Conservation (phyloP, 352 stramenopile species). For the Pythium coloratum region DNA sequence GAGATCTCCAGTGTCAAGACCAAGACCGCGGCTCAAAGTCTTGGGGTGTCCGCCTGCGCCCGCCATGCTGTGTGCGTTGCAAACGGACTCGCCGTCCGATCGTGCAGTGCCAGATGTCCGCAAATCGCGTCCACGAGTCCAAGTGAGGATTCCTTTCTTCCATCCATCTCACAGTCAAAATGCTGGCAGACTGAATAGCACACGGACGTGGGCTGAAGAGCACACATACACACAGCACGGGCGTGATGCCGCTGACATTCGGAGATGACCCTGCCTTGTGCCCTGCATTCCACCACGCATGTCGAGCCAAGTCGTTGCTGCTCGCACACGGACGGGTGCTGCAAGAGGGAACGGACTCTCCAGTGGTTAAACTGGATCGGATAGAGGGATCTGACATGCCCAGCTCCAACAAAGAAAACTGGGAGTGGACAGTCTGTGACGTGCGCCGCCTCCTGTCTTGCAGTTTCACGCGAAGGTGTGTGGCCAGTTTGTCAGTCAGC, state of each 20-base stretch:
- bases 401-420: not conserved
- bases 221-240: not conserved
- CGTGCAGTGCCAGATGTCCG: not conserved
- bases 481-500: not conserved
- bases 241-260: not conserved
- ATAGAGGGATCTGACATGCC: not conserved
- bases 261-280: slow-evolving; percentile 1
- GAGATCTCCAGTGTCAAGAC: not conserved
- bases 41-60: not conserved
- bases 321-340: not conserved
- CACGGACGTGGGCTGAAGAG: too few relatives aligned
- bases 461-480: not conserved
- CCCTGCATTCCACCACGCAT: not conserved
- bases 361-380: not conserved
- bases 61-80: not conserved
- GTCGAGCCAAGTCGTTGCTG: not conserved
- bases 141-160: not conserved
- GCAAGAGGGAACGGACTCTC: not conserved
- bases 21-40: not conserved
- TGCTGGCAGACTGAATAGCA: too few relatives aligned
- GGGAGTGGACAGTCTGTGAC: slow-evolving; percentile 23
- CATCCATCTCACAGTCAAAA: too few relatives aligned
- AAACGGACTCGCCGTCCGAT: not conserved
- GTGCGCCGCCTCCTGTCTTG: slow-evolving; percentile 13
- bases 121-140: not conserved